A percentile compares a stretch with the other conserved stretches of the same genome.
These are phyloP conservation scores for Lactarius tabidus DNA, from an alignment of 768 basidiomycete species.

Conservation along the genomic window DNA sequence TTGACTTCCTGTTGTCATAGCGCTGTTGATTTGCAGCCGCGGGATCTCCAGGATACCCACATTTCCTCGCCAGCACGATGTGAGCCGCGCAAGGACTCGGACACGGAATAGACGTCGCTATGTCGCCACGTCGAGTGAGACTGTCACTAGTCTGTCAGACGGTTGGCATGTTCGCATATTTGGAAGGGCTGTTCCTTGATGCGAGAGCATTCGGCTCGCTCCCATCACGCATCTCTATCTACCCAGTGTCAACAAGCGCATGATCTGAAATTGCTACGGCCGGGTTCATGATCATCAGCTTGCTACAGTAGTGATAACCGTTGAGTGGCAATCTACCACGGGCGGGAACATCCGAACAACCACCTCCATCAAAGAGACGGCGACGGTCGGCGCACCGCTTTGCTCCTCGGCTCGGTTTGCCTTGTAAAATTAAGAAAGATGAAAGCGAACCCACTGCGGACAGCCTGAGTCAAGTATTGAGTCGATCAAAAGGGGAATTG, in stretches of 20 bases:
- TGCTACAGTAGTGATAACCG: not conserved
- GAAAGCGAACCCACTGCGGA: not conserved
- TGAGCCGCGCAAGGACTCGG: not conserved
- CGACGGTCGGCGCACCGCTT: not conserved
- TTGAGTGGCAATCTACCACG: not conserved
- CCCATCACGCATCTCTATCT: not conserved
- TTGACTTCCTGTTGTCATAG: slow-evolving; percentile 9
- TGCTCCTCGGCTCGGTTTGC: not conserved
- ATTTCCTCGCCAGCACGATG: not conserved
- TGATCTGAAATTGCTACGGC: not conserved
- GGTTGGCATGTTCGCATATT: not conserved
- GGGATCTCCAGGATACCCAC: not conserved
- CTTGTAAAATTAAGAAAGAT: not conserved
- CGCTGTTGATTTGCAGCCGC: not conserved
- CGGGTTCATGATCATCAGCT: not conserved
- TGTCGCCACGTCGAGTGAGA: not conserved
- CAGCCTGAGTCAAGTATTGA: not conserved
- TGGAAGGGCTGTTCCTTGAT: not conserved
- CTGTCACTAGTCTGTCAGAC: not conserved
- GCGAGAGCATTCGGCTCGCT: not conserved
- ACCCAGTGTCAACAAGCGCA: not conserved
- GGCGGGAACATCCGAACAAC: not conserved
- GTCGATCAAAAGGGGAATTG: not conserved
- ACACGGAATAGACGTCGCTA: not conserved
- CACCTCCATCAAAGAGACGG: not conserved